Percentiles rank a stretch among this genome's conserved stretches.
phyloP scores from a whole-genome alignment of 768 basidiomycete genomes.

The Suillus subaureus region DNA sequence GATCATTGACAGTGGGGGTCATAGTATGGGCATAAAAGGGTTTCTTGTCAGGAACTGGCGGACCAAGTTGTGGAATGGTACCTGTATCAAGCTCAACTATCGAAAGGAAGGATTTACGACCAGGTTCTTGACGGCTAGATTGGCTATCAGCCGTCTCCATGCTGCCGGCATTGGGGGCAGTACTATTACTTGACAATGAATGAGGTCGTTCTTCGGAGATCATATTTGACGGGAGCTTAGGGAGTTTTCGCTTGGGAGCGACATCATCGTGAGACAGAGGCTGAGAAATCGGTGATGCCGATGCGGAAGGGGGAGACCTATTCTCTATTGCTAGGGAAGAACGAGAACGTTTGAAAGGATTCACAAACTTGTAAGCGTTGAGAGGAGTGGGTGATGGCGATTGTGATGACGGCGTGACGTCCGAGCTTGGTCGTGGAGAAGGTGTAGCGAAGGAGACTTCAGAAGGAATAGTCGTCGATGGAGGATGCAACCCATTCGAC shows the following conservation, averaged over 20 bases:
- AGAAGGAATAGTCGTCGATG: slow-evolving; percentile 49
- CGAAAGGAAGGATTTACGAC: slow-evolving; percentile 37
- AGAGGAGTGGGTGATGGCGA: slow-evolving; percentile 43
- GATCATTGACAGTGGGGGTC: not conserved
- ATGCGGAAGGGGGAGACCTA: slow-evolving; percentile 30
- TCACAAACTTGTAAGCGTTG: slow-evolving; percentile 65
- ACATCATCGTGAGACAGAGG: slow-evolving; percentile 24
- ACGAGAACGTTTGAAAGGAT: slow-evolving; percentile 64
- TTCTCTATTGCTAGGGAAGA: slow-evolving; percentile 56
- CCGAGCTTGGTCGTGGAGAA: slow-evolving; percentile 50
- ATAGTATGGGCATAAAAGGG: slow-evolving; percentile 12
- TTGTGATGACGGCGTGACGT: slow-evolving; percentile 38
- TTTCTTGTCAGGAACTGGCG: slow-evolving; percentile 14
- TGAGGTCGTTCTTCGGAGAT: slow-evolving; percentile 48
- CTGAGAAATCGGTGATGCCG: slow-evolving; percentile 30
- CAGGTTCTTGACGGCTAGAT: slow-evolving; percentile 41
- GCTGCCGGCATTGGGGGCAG: slow-evolving; percentile 53
- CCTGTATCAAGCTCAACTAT: slow-evolving; percentile 35
- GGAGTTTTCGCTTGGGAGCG: slow-evolving; percentile 31
- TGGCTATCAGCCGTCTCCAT: slow-evolving; percentile 54
- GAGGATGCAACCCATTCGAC: slow-evolving; percentile 19
- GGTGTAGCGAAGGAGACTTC: slow-evolving; percentile 57
- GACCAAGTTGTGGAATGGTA: slow-evolving; percentile 13
- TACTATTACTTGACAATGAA: slow-evolving; percentile 63
- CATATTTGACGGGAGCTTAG: slow-evolving; percentile 40